Conservation (phyloP, 768 basidiomycete genomes). For the Trametes maxima region DNA sequence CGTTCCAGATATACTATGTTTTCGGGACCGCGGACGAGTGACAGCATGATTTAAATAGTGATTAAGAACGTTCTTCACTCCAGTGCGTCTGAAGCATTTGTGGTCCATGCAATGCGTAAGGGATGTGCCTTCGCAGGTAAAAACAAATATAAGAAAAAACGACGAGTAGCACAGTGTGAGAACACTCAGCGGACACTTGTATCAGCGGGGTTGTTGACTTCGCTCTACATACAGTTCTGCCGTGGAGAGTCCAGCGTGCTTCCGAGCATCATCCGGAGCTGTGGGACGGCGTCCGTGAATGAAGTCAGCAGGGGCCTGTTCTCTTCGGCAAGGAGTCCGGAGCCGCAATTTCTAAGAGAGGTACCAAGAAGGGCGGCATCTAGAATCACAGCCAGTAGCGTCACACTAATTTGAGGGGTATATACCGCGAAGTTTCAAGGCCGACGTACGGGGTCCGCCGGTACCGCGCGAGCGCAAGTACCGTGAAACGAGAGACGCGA, state of each 20-base stretch:
- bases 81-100: no score
- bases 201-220: not conserved
- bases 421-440: no score
- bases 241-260: constrained; percentile 18
- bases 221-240: constrained; percentile 14
- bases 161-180: not conserved
- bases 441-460: no score
- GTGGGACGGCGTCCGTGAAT: not conserved
- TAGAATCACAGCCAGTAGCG: not conserved
- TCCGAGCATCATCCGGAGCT: constrained; percentile 28
- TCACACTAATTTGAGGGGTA: not conserved
- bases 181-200: not conserved
- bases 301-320: constrained; percentile 14
- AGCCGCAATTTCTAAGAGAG: constrained; percentile 11
- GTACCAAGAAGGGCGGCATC: constrained; percentile 8
- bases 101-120: no score
- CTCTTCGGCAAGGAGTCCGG: constrained; percentile 6
- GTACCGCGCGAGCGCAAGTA: no score
- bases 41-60: no score
- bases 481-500: no score
- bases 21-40: no score
- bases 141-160: not conserved
- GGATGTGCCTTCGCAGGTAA: no score
- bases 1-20: no score
- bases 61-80: no score